Evolutionary conservation across 208 protist genomes (phyloP), one percentile per base, ranked within the genome.

Genomic region (Leishmania tarentolae): DNA sequence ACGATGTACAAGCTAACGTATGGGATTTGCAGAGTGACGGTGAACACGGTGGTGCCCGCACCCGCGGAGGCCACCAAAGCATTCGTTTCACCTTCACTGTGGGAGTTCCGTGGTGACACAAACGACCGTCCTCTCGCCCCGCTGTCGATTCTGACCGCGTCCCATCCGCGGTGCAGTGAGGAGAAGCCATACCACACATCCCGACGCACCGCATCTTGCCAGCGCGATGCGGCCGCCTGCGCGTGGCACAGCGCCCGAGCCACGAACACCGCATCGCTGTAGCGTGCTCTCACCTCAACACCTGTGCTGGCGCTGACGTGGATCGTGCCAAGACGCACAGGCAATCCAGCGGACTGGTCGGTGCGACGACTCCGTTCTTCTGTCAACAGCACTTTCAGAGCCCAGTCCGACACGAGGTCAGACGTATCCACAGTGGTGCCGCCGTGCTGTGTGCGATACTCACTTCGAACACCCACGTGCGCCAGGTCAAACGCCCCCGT

Each of bases 261-360:
- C 56, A 83, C 88, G 37, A 93, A 81, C 17, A 87, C 87, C 13
- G 92, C 65, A 61, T 93, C 92, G 61, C 88, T 85, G 78, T 89
- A 90, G 11, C 89, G 86, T 42, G 92, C 76, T 9, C 76, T 84
- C 50, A 95, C 69, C 44, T 93, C 92, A 35, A 92, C 74, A 0
- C 87, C 90, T 37, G 42, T 83, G 44, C 75, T 78, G 31, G 86
- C 82, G 46, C 79, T 78, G 3, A 92, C 65, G 6, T 84, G 81
- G 31, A 90, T 63, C 52, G 40, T 82, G 52, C 68, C 74, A n/a
- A 46, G 17, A 19, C 42, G 31, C 42, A 31, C 13, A 13, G 63
- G 42, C 40, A 40, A 31, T 46, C 53, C 52, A 8, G 74, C 28
- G 19, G 13, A 0, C 9, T 59, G 0, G 50, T 9, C n/a, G 31